These are phyloP conservation scores for Hapsidospora chrysogenum DNA, from an alignment of 495 filamentous ascomycete genomes.

Conservation along the genomic window DNA sequence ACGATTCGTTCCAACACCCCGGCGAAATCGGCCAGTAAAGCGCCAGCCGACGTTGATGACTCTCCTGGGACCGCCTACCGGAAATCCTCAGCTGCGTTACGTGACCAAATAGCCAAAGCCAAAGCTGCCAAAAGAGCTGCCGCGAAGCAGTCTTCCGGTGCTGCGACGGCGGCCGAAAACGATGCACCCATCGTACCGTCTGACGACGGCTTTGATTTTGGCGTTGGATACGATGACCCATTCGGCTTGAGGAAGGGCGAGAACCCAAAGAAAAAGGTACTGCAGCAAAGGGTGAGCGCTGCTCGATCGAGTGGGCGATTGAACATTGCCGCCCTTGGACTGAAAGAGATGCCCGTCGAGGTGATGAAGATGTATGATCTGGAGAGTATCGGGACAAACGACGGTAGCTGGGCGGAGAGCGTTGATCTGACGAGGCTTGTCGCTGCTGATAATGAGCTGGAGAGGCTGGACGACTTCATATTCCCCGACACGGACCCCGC, in stretches of 20 bases:
- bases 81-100: slow-evolving; percentile 65
- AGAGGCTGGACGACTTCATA: slow-evolving; percentile 47
- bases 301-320: slow-evolving; percentile 69
- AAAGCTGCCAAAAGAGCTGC: slow-evolving; percentile 65
- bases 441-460: slow-evolving; percentile 84
- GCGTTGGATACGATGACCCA: slow-evolving; percentile 35
- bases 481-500: slow-evolving; percentile 58
- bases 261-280: slow-evolving; percentile 39
- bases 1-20: too few species aligned
- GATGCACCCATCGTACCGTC: slow-evolving; percentile 26
- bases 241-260: slow-evolving; percentile 50
- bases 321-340: slow-evolving; percentile 74
- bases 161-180: slow-evolving; percentile 15
- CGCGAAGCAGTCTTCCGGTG: slow-evolving; percentile 17
- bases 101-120: slow-evolving; percentile 86
- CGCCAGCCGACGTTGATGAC: too few species aligned
- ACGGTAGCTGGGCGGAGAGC: slow-evolving; percentile 72
- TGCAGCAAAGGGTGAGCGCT: slow-evolving; percentile 57
- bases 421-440: slow-evolving; percentile 83
- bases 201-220: slow-evolving; percentile 38
- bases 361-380: slow-evolving; percentile 85
- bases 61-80: slow-evolving; percentile 12
- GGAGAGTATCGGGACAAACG: slow-evolving; percentile 32
- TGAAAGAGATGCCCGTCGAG: slow-evolving; percentile 66
- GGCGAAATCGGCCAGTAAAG: slow-evolving; percentile 14